phyloP scores from a whole-genome alignment of 1,284 basidiomycete genomes.

The Microstroma glucosiphilum region DNA sequence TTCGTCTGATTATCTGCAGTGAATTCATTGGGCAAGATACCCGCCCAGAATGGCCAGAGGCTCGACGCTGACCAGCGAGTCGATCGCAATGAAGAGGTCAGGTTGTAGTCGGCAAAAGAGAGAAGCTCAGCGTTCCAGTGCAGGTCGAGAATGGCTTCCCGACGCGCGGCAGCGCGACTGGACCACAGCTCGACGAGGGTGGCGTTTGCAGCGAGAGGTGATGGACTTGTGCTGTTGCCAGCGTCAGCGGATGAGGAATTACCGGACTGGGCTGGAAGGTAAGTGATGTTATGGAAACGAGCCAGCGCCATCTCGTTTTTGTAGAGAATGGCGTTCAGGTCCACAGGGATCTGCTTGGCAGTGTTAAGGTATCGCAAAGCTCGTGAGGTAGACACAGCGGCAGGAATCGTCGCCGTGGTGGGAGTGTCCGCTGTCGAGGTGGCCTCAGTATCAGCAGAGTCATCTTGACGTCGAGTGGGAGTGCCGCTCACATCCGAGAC shows the following conservation, averaged over 20 bases:
- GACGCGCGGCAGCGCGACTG: conserved; percentile 60
- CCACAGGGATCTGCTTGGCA: conserved; percentile 65
- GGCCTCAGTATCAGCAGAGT: no score
- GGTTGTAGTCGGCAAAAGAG: conserved; percentile 74
- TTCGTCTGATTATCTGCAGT: conserved; percentile 55
- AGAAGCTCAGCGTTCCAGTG: conserved; percentile 75
- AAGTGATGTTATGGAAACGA: conserved; percentile 56
- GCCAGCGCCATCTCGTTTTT: conserved; percentile 54
- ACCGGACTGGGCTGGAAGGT: conserved; percentile 14
- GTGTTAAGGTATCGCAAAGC: conserved; percentile 62
- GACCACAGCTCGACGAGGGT: conserved; percentile 57
- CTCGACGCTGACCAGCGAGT: conserved; percentile 64
- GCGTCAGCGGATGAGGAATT: conserved; percentile 56
- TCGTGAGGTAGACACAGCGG: conserved; percentile 51
- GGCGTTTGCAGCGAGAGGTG: conserved; percentile 14
- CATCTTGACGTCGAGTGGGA: conserved; percentile 40
- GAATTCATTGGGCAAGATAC: conserved; percentile 70
- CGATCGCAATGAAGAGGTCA: conserved; percentile 20
- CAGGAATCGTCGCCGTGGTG: conserved; percentile 54
- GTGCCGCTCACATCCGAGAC: conserved; percentile 20
- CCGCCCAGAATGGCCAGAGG: conserved; percentile 81
- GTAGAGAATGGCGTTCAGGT: conserved; percentile 74
- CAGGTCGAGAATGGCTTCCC: conserved; percentile 71
- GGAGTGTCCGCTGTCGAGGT: no score
- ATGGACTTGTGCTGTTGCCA: conserved; percentile 28